Conservation (phyloP, 2,329 filamentous ascomycete species). For the Helicocarpus griseus region DNA sequence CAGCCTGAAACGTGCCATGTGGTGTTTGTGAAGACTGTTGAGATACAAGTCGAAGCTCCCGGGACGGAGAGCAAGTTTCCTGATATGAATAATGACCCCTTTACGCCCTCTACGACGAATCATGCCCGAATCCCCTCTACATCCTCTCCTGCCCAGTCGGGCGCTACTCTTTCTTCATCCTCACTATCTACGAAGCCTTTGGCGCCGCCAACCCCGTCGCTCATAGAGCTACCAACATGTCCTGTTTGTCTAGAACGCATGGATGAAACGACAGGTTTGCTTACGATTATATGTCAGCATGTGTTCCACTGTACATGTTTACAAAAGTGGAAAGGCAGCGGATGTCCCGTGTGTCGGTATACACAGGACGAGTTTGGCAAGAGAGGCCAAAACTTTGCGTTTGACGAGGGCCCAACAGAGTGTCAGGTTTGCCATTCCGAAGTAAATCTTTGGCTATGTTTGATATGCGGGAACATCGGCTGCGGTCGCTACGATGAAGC, state of each 20-base stretch:
- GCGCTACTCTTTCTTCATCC: slow-evolving; percentile 28
- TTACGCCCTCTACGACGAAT: slow-evolving; percentile 40
- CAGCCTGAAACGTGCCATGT: slow-evolving; percentile 90
- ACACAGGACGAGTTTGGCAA: slow-evolving; percentile 53
- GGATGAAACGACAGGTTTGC: slow-evolving; percentile 90
- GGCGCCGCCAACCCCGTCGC: slow-evolving; percentile 68
- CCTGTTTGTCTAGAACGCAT: slow-evolving; percentile 95
- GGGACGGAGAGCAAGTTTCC: slow-evolving; percentile 44
- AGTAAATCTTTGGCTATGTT: slow-evolving; percentile 85
- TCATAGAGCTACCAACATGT: slow-evolving; percentile 88
- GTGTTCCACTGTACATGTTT: slow-evolving; percentile 96
- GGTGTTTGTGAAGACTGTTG: slow-evolving; percentile 86
- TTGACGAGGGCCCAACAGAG: slow-evolving; percentile 47
- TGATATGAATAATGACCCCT: slow-evolving; percentile 54
- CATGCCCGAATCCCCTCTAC: slow-evolving; percentile 15
- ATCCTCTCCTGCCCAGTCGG: slow-evolving; percentile 20
- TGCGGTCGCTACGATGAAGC: slow-evolving; percentile 92
- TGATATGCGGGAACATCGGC: slow-evolving; percentile 85
- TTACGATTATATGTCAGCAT: slow-evolving; percentile 95
- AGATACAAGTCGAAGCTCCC: slow-evolving; percentile 44
- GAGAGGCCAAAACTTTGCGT: slow-evolving; percentile 39
- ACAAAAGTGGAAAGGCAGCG: slow-evolving; percentile 89
- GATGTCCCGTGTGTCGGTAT: slow-evolving; percentile 90
- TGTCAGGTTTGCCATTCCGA: slow-evolving; percentile 73
- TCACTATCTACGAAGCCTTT: slow-evolving; percentile 51